Evolutionary conservation across 2,329 filamentous ascomycete species (phyloP), one percentile per base, ranked within the genome.

Genomic region (Microsporum ferrugineum): DNA sequence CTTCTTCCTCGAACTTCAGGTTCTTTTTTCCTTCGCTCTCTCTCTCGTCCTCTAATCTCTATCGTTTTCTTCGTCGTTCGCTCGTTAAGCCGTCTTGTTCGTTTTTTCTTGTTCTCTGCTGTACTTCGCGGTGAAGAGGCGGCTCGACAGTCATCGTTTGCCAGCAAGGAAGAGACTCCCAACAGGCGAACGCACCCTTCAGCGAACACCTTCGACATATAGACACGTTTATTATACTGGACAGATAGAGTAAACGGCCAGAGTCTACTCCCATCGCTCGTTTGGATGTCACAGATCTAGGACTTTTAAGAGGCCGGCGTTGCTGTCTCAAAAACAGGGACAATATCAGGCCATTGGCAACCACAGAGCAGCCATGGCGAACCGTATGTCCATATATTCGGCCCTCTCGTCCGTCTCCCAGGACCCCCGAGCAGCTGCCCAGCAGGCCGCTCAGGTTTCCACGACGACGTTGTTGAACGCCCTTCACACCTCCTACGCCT

Each of bases 401-500:
- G 82, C 74, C 63, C 73, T 88, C 65, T 84, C 85, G 55, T 76
- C 82, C 63, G 81, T 80, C 57, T 80, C 80, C 47, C 75, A 77
- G 65, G 80, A 83, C 67, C 80, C 78, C 65, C 79, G 79, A 61
- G 75, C 80, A 27, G 79, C 82, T 38, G 84, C 84, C 60, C 85
- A 87, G 69, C 84, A 89, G 69, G 81, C 88, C 7, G 78, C 86
- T 53, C 91, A 95, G 72, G 86, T 96, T 60, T 96, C 92, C 5
- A 95, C 92, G 1, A 96, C 91, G 1, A 95, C 91, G 0, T 82
- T 97, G 55, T 83, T 99, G 61, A 97, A 97, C 76, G 84, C 89
- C 61, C 82, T 96, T 53, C 94, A 99, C 76, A 91, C 89, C 68
- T 87, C 88, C 70, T 97, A 95, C 74, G 82, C 89, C 56, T 85